Evolutionary conservation across 345 rosid genomes (phyloP).

Genomic region (Ailanthus altissimus): DNA sequence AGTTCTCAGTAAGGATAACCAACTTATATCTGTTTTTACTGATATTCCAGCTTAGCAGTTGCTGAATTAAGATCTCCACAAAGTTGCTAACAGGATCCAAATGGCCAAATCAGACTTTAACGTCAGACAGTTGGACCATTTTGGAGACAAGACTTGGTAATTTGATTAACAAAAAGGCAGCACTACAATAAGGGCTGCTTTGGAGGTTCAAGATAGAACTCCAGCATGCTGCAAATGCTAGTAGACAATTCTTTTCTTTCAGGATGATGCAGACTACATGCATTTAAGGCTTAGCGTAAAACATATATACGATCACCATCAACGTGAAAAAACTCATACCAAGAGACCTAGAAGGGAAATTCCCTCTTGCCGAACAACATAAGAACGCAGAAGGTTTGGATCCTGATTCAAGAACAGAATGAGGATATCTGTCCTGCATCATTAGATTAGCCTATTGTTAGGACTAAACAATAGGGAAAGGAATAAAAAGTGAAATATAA

Average conservation of each 20-base stretch:
- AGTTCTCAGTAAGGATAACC: neutral
- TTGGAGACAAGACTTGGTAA: neutral
- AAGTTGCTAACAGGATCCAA: neutral
- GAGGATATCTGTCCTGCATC: conserved; percentile 95
- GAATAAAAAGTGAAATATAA: neutral
- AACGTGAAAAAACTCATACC: conserved; percentile 51
- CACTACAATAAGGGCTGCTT: neutral
- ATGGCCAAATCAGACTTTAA: neutral
- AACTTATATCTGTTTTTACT: neutral
- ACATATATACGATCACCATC: neutral
- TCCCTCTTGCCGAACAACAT: conserved; percentile 71
- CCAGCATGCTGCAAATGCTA: neutral
- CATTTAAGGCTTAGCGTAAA: neutral
- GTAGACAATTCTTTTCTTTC: neutral
- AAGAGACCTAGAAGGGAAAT: conserved; percentile 75
- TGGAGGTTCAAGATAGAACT: neutral
- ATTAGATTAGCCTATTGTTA: conserved; percentile 39
- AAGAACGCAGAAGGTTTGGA: conserved; percentile 72
- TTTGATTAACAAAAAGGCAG: neutral
- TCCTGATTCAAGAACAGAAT: conserved; percentile 78
- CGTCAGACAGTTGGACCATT: neutral
- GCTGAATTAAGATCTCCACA: neutral
- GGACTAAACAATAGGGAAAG: conserved; percentile 6
- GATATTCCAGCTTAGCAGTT: neutral
- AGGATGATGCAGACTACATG: too few relatives aligned